phyloP scores from a whole-genome alignment of 2,329 filamentous ascomycete species.

The Hypoxylon sp. region DNA sequence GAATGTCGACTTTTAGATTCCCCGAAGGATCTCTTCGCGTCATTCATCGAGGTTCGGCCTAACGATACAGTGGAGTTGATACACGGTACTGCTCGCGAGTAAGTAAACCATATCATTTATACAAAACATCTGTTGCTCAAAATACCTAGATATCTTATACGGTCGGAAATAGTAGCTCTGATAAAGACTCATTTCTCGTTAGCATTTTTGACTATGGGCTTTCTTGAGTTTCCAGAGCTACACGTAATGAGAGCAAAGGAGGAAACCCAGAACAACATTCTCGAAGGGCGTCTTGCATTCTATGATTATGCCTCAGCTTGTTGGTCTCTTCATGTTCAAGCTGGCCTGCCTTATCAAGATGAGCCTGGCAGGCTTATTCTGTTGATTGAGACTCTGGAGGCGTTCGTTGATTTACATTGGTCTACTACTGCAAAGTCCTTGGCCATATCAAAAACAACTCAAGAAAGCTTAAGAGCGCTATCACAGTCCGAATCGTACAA shows the following conservation, averaged over 20 bases:
- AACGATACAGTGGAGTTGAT: slow-evolving; percentile 53
- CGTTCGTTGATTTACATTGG: slow-evolving; percentile 44
- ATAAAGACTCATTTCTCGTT: slow-evolving; percentile 45
- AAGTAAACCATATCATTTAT: slow-evolving; percentile 28
- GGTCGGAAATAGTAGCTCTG: slow-evolving; percentile 30
- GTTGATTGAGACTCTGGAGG: slow-evolving; percentile 38
- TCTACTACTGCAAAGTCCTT: slow-evolving; percentile 31
- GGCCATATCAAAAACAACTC: slow-evolving; percentile 29
- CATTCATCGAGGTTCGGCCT: slow-evolving; percentile 51
- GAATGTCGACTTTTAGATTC: slow-evolving; percentile 47
- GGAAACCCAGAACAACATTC: slow-evolving; percentile 33
- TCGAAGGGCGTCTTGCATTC: slow-evolving; percentile 49
- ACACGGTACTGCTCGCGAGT: slow-evolving; percentile 55
- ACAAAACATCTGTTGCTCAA: neutral
- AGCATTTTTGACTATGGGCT: slow-evolving; percentile 47
- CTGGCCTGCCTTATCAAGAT: slow-evolving; percentile 46
- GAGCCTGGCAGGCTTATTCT: slow-evolving; percentile 32
- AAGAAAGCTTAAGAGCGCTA: slow-evolving; percentile 15
- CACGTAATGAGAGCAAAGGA: slow-evolving; percentile 27
- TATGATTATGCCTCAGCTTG: slow-evolving; percentile 53
- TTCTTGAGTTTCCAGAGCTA: slow-evolving; percentile 49
- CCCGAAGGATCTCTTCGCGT: slow-evolving; percentile 54
- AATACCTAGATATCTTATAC: slow-evolving; percentile 24
- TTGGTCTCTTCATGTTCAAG: slow-evolving; percentile 51
- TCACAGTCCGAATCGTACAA: slow-evolving; percentile 29